phyloP scores from a whole-genome alignment of 208 protist species.

The Leishmania guyanensis region DNA sequence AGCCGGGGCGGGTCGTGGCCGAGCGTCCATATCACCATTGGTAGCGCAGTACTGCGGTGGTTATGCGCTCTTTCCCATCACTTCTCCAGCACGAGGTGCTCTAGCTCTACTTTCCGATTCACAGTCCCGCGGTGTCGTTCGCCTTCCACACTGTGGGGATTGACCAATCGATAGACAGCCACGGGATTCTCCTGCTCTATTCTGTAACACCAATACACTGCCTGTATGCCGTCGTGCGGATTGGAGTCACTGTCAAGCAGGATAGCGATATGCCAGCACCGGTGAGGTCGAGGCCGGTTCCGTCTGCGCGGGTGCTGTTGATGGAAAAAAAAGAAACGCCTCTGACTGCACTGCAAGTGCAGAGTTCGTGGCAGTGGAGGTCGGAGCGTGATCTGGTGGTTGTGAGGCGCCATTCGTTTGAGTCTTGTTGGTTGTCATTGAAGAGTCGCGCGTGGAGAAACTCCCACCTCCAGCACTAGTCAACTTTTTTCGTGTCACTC shows the following conservation, averaged over 20 bases:
- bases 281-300: constrained; percentile 96
- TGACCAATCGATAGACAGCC: constrained; percentile 92
- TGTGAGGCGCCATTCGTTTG: not conserved
- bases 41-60: not conserved
- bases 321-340: constrained; percentile 93
- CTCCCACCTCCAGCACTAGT: not conserved
- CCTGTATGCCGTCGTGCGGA: constrained; percentile 95
- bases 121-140: constrained; percentile 62
- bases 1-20: not conserved
- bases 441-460: not conserved
- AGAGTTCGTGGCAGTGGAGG: not conserved
- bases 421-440: not conserved
- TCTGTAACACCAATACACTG: constrained; percentile 89
- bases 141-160: constrained; percentile 90
- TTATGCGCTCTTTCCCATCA: not conserved
- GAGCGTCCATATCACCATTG: not conserved
- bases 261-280: constrained; percentile 96
- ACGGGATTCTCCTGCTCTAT: constrained; percentile 95
- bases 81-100: constrained; percentile 15
- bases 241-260: constrained; percentile 96
- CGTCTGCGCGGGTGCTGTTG: constrained; percentile 89
- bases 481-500: not conserved
- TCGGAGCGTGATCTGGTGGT: not conserved
- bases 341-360: not conserved
- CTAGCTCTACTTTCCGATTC: constrained; percentile 26